These are phyloP conservation scores for Lentinula novae-zelandiae DNA, from an alignment of 1,284 basidiomycete genomes.

Conservation along the genomic window DNA sequence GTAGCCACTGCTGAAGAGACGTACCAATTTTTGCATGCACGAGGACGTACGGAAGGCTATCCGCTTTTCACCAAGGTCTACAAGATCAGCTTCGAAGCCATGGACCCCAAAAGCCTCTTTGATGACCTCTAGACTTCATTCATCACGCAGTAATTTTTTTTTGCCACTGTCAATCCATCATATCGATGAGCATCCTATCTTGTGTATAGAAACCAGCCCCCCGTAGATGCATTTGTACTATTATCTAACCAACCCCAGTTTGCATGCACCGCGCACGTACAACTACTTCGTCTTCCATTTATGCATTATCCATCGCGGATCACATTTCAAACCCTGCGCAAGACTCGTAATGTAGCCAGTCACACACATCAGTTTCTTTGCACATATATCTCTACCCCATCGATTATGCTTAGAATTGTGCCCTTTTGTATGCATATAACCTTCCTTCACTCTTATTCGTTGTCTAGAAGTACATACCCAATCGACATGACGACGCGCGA, in stretches of 20 bases:
- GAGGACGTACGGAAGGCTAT: slow-evolving; percentile 16
- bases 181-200: neutral
- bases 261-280: neutral
- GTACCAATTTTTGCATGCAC: slow-evolving; percentile 16
- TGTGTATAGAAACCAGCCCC: neutral
- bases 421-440: neutral
- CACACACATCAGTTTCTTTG: neutral
- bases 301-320: neutral
- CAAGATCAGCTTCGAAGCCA: slow-evolving; percentile 17
- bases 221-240: neutral
- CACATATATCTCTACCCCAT: neutral
- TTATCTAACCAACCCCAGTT: neutral
- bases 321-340: neutral
- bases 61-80: slow-evolving; percentile 20
- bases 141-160: neutral
- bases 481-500: neutral
- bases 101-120: slow-evolving; percentile 18
- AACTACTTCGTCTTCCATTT: neutral
- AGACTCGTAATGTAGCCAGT: neutral
- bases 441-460: neutral
- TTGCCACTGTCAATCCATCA: neutral
- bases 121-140: slow-evolving; percentile 15
- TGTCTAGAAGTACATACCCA: neutral
- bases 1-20: slow-evolving; percentile 17
- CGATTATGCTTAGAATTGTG: neutral